Base-by-base conservation (phyloP, 1,139 yeast species). In the Suhomyces guaymorum region DNA sequence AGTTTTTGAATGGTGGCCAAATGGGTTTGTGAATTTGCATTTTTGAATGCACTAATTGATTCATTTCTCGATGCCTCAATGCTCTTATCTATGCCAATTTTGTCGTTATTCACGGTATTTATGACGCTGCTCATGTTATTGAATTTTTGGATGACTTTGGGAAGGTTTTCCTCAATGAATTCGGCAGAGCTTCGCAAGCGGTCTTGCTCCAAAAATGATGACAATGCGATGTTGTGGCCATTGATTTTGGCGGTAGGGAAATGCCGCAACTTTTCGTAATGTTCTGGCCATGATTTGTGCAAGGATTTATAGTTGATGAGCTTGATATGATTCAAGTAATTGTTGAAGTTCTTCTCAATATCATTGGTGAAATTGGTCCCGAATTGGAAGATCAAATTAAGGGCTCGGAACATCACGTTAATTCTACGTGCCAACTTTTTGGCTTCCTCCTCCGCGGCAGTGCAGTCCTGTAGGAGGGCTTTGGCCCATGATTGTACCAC, bases 321-420 rank as follows among this genome's bases (percentile, higher is more conserved):
- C 33, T 63, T 63, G 32, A 80, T 62, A 37, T 72, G 68, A 30
- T 72, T 76, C 31, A 67, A 61, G 28, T 75, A 70, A 15, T 65
- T 70, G 37, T 70, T 69, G 51, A 77, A 79, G 24, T 63, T 65
- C 46, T 73, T 78, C 38, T 78, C 81, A 25, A 76, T 61, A 35
- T 74, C 75, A 43, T 57, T 51, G 23, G 74, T 64, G 52, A 76
- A 78, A 29, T 69, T 63, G 19, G 77, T 70, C 28, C 78, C 70
- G 52, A 82, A 82, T 48, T 80, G 82, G 34, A 75, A 70, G 7
- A 82, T 70, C 4, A 78, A 74, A 40, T 69, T 74, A 24, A 82
- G 58, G 12, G 84, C 70, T 33, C 72, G 69, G 49, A 81, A 66
- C 15, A 80, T 62, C 28, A 53, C 52, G 41, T 68, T 70, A 29